Conservation (phyloP, 352 stramenopile genomes). For the Phytophthora europaea region DNA sequence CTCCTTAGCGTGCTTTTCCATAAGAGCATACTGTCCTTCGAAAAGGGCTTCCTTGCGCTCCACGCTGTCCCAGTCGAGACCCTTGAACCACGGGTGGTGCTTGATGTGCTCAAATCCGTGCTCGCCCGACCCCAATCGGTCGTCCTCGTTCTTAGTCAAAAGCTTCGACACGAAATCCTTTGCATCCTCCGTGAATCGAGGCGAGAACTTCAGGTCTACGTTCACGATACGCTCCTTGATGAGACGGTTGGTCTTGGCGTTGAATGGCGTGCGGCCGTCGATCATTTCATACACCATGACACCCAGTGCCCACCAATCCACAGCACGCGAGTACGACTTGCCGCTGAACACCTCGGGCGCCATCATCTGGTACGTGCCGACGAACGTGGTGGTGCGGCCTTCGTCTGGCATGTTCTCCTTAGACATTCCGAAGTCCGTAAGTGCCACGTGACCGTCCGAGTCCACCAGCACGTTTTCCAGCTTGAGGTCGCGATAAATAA, state of each 20-base stretch:
- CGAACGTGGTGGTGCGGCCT: constrained; percentile 89
- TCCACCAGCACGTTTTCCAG: constrained; percentile 99
- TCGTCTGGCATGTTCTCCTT: constrained; percentile 97
- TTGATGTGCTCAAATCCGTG: constrained; percentile 91
- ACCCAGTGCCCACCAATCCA: constrained; percentile 92
- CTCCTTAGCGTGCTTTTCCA: constrained; percentile 87
- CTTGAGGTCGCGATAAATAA: constrained; percentile 99
- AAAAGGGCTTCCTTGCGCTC: constrained; percentile 67
- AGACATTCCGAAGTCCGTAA: constrained; percentile 99
- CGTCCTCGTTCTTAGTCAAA: constrained; percentile 94
- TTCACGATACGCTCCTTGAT: constrained; percentile 90
- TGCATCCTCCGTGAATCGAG: constrained; percentile 82
- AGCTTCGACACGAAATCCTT: constrained; percentile 91
- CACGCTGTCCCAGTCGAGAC: constrained; percentile 89
- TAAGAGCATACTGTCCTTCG: constrained; percentile 76
- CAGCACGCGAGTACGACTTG: constrained; percentile 89
- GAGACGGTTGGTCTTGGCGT: constrained; percentile 87
- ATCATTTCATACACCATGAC: constrained; percentile 94
- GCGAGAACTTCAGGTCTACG: constrained; percentile 85
- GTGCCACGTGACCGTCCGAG: constrained; percentile 95
- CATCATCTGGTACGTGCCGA: constrained; percentile 95
- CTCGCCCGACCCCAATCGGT: constrained; percentile 93
- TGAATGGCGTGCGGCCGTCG: constrained; percentile 88
- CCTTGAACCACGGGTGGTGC: constrained; percentile 88
- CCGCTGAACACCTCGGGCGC: constrained; percentile 91